Base-by-base conservation (phyloP, 2,329 filamentous ascomycete species). In the Aschersonia sp. region DNA sequence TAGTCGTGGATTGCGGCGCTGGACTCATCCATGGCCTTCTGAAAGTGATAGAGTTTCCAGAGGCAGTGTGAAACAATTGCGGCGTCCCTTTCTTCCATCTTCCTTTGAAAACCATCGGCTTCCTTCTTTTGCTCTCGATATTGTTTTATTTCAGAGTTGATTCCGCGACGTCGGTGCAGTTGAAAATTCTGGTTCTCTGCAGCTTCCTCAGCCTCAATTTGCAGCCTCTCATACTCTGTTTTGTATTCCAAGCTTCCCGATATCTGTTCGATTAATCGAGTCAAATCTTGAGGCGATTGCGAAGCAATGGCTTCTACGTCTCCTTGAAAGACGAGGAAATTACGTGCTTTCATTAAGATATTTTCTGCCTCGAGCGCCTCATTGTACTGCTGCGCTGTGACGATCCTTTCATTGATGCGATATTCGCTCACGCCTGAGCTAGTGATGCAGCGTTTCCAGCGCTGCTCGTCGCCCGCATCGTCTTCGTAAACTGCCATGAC, bases 401-500 rank as follows among this genome's bases (percentile, higher is more conserved):
- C 92, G 40, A 84, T 72, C 46, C 85, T 84, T 56, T 94, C 89
- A 68, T 98, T 97, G 73, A 98, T 95, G 51, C 91, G 84, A 65
- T 97, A 98, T 66, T 97, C 91, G 71, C 89, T 96, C 31, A 82
- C 81, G 44, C 92, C 92, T 52, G 82, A 76, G 56, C 77, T 87
- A 4, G 89, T 97, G 63, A 98, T 98, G 55, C 82, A 84, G 52
- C 92, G 86, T 69, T 95, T 95, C 92, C 92, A 98, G 55, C 83
- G 82, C 61, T 96, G 89, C 64, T 94, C 88, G 59, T 95, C 87
- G 44, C 89, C 91, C 2, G 89, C 89, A 62, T 98, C 92, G 60
- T 98, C 92, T 62, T 96, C 89, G 65, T 97, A 98, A 12, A 98
- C 91, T 31, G 92, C 92, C 89, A 96, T 97, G 10, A 98, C 94